These are phyloP conservation scores for Micractinium conductrix DNA, from an alignment of 139 green algal species.

Conservation along the genomic window DNA sequence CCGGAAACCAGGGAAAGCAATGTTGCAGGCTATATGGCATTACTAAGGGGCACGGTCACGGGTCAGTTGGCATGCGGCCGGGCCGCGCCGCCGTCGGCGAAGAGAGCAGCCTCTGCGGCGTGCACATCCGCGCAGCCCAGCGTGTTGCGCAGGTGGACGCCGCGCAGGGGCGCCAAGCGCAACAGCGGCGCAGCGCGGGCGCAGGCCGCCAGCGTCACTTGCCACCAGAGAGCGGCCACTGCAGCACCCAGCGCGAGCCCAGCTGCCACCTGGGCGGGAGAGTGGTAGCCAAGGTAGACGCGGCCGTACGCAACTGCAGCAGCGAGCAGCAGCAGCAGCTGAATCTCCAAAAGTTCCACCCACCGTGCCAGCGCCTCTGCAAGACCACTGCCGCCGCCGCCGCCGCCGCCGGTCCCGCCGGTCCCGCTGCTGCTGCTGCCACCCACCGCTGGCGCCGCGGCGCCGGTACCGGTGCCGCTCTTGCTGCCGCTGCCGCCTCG, in stretches of 20 bases:
- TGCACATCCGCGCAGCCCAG: conserved; percentile 26
- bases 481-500: not conserved
- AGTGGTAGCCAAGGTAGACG: conserved; percentile 45
- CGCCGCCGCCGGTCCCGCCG: too few species aligned
- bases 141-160: conserved; percentile 6
- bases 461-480: not conserved
- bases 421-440: too few species aligned
- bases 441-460: too few species aligned
- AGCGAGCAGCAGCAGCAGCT: not conserved
- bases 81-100: not conserved
- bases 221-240: conserved; percentile 1
- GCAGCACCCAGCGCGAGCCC: not conserved
- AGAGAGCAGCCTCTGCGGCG: not conserved
- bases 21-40: too few species aligned
- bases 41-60: not conserved
- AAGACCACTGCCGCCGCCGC: not conserved
- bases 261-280: conserved; percentile 28
- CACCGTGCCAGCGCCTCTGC: not conserved
- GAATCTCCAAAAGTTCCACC: conserved; percentile 11
- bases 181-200: not conserved
- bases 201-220: not conserved
- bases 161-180: not conserved
- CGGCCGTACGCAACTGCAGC: conserved; percentile 18
- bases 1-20: too few species aligned
- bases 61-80: not conserved